These are phyloP conservation scores for Wickerhamomyces alni DNA, from an alignment of 805 yeast genomes.

Conservation along the genomic window DNA sequence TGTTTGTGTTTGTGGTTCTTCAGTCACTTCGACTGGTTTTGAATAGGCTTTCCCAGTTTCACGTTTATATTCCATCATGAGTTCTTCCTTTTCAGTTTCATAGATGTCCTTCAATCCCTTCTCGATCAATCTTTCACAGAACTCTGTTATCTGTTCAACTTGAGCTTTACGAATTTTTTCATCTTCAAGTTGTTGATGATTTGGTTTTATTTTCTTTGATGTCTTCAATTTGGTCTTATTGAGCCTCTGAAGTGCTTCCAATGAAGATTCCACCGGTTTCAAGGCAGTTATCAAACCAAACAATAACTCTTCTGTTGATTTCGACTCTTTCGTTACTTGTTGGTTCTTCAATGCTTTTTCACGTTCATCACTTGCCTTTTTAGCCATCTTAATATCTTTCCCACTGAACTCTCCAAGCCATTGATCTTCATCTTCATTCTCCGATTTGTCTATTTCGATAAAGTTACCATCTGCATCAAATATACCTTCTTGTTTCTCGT, in stretches of 20 bases:
- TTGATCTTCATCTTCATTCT: constrained; percentile 28
- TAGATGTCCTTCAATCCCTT: constrained; percentile 40
- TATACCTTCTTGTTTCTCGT: constrained; percentile 52
- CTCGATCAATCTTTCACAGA: constrained; percentile 38
- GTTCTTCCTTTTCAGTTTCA: constrained; percentile 50
- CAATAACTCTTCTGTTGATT: constrained; percentile 20
- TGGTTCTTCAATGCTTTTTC: constrained; percentile 20
- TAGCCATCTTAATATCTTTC: constrained; percentile 32
- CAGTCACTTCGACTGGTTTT: constrained; percentile 20
- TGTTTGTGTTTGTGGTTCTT: constrained; percentile 4
- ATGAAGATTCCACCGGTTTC: constrained; percentile 54
- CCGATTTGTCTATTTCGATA: constrained; percentile 30
- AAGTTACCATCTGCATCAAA: constrained; percentile 61
- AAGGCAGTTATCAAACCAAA: constrained; percentile 34
- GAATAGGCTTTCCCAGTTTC: constrained; percentile 36
- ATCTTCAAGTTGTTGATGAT: constrained; percentile 11
- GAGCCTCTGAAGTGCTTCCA: constrained; percentile 46
- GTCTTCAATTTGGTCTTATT: constrained; percentile 22
- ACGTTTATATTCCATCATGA: constrained; percentile 37
- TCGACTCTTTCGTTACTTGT: constrained; percentile 7
- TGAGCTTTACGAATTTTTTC: constrained; percentile 19
- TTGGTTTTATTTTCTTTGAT: constrained; percentile 8
- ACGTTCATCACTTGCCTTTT: constrained; percentile 25
- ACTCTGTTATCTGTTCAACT: constrained; percentile 40
- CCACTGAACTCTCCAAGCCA: constrained; percentile 32